Percentiles rank a stretch among this genome's conserved stretches.
These are phyloP conservation scores for Leccinum proliferum DNA, from an alignment of 1,284 basidiomycete species.

Conservation along the genomic window DNA sequence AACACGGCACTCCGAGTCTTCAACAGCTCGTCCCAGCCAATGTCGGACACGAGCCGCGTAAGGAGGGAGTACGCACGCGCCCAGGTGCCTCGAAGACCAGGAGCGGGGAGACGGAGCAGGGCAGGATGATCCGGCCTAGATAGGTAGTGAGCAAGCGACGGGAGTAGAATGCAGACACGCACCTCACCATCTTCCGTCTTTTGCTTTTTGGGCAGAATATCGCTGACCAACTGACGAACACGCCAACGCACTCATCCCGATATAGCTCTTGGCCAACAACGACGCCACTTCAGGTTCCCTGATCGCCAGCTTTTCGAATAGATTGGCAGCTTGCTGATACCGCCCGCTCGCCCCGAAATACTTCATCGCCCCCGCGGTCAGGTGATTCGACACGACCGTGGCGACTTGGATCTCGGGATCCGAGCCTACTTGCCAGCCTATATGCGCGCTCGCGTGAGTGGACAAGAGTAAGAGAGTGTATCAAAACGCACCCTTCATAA, in stretches of 20 bases:
- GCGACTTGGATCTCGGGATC: conserved; percentile 99
- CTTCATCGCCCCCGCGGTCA: conserved; percentile 93
- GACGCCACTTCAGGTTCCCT: conserved; percentile 90
- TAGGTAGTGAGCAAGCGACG: background rate
- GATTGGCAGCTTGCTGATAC: conserved; percentile 85
- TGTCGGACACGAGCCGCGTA: conserved; percentile 84
- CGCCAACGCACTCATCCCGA: conserved; percentile 88
- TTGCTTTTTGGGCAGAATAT: conserved; percentile 67
- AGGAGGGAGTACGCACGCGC: conserved; percentile 91
- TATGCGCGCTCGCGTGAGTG: background rate
- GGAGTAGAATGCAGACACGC: conserved; percentile 1
- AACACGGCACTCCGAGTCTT: conserved; percentile 93
- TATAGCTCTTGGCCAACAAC: conserved; percentile 84
- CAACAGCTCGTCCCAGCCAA: conserved; percentile 98
- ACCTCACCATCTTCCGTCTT: conserved; percentile 87
- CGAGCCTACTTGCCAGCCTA: conserved; percentile 97
- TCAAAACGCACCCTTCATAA: conserved; percentile 69
- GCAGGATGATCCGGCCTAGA: conserved; percentile 78
- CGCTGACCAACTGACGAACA: conserved; percentile 23
- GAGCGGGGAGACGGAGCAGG: conserved; percentile 88
- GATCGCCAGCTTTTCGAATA: conserved; percentile 88
- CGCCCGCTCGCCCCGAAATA: conserved; percentile 94
- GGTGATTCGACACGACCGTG: conserved; percentile 95
- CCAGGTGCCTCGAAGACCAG: conserved; percentile 93
- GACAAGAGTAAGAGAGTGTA: background rate